Evolutionary conservation across 139 green algal genomes (phyloP), one percentile per base, ranked within the genome.

Genomic region (Asterochloris sp.): DNA sequence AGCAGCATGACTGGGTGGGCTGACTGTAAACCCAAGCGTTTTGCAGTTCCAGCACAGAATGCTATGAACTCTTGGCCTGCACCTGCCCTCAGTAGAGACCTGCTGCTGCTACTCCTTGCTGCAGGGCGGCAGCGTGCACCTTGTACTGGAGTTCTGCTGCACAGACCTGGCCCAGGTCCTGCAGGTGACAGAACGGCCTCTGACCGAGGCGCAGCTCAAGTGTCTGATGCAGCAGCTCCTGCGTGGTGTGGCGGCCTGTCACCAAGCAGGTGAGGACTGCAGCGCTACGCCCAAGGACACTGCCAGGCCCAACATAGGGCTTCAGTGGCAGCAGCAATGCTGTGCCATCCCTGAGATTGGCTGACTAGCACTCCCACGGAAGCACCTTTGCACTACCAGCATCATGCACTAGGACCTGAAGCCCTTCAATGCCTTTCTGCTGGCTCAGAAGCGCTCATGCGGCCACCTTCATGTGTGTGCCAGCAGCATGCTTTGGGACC

Each of bases 181-280:
- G 23, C 26, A 68, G 11, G 13, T 54, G 12, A 80, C n/a, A n/a
- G 38, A 62, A 14, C 54, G 68, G 60, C 76, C 76, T 23, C 23
- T 80, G 13, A 9, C 76, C 14, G 76, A 80, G 38, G 76, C 60
- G 23, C 60, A 69, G 0, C 82, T 96, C 62, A 95, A 94, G 82
- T 89, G 73, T 4, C 77, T 94, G 9, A 89, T 97, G 89, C 93
- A 89, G 90, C 92, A 96, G 85, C 76, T 94, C 77, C 86, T 96
- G 17, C 91, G 90, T 47, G 92, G 91, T 14, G 85, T 94, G 63
- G 85, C 84, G 71, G 92, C 92, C 82, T 82, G 94, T 77, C 77
- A 82, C 77, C 29, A 24, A 69, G 68, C 79, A 83, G 79, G 79
- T 83, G 21, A 61, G 38, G 38, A 11, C 11, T 66, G 13, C 61